Evolutionary conservation across 352 stramenopile genomes (phyloP).

Genomic region (Phytophthora melonis): DNA sequence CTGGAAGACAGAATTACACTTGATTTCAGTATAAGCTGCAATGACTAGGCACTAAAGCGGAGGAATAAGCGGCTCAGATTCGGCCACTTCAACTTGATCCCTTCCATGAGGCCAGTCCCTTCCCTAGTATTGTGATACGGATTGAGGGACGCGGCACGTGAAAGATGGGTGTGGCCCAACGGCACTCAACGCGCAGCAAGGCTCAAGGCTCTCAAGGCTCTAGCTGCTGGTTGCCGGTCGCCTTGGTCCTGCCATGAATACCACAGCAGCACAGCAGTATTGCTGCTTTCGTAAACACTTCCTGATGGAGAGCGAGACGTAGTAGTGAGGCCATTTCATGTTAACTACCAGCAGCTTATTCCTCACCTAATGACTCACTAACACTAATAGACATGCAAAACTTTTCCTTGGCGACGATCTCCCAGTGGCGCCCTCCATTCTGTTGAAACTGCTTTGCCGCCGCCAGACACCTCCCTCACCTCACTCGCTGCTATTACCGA

Average conservation of each 20-base stretch:
- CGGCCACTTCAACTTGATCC: constrained; percentile 9
- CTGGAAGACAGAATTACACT: background rate
- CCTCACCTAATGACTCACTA: background rate
- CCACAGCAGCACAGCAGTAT: too few relatives aligned
- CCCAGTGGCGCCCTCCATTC: background rate
- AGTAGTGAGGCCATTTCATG: background rate
- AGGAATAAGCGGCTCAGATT: background rate
- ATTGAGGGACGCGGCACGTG: background rate
- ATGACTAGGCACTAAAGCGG: constrained; percentile 7
- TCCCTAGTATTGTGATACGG: too few relatives aligned
- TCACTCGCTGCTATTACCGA: too few relatives aligned
- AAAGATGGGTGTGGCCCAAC: too few relatives aligned
- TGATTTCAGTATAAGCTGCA: background rate
- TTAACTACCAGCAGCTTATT: background rate
- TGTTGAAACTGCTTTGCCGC: background rate
- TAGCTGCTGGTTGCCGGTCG: too few relatives aligned
- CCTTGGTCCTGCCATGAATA: too few relatives aligned
- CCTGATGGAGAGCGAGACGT: background rate
- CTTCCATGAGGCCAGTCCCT: background rate
- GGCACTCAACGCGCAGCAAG: too few relatives aligned
- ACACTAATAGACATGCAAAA: background rate
- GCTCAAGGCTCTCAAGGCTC: too few relatives aligned
- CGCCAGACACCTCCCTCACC: too few relatives aligned
- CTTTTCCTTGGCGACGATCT: background rate
- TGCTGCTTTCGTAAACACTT: background rate